phyloP scores from a whole-genome alignment of 805 yeast genomes.

The Limtongia smithiae region DNA sequence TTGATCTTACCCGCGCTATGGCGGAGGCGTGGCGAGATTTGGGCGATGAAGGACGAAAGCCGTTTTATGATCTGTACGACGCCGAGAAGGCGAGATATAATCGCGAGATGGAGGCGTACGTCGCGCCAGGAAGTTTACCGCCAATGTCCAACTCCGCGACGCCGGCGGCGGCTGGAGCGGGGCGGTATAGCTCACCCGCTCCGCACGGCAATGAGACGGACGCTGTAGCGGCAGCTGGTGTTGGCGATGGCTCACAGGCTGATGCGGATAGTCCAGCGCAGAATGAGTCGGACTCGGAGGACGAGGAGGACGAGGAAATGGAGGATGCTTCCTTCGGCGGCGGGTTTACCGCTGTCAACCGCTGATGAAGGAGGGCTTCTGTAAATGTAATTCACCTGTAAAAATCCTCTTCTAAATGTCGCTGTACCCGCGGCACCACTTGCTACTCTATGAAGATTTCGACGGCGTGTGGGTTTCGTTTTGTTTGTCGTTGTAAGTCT shows the following conservation, averaged over 20 bases:
- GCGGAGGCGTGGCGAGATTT: conserved; percentile 83
- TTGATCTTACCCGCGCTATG: conserved; percentile 71
- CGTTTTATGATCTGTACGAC: conserved; percentile 70
- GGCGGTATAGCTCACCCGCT: neutral
- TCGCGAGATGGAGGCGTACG: conserved; percentile 56
- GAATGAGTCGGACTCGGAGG: no score
- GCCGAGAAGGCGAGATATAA: conserved; percentile 74
- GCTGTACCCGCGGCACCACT: no score
- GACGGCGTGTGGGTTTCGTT: neutral
- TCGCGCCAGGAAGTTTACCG: conserved; percentile 21
- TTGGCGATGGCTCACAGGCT: no score
- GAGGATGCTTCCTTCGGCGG: conserved; percentile 8
- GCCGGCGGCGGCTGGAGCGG: neutral
- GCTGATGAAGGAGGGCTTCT: no score
- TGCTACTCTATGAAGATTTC: no score
- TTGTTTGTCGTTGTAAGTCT: no score
- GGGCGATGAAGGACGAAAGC: conserved; percentile 62
- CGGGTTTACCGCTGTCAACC: conserved; percentile 10
- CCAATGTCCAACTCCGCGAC: conserved; percentile 2
- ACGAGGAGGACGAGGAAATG: conserved; percentile 9
- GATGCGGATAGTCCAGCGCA: no score
- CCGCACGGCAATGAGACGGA: no score
- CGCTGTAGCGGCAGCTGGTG: no score
- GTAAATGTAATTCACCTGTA: no score
- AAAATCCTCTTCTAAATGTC: no score